Conservation (phyloP, 805 yeast genomes). For the Candida sphagnicola region DNA sequence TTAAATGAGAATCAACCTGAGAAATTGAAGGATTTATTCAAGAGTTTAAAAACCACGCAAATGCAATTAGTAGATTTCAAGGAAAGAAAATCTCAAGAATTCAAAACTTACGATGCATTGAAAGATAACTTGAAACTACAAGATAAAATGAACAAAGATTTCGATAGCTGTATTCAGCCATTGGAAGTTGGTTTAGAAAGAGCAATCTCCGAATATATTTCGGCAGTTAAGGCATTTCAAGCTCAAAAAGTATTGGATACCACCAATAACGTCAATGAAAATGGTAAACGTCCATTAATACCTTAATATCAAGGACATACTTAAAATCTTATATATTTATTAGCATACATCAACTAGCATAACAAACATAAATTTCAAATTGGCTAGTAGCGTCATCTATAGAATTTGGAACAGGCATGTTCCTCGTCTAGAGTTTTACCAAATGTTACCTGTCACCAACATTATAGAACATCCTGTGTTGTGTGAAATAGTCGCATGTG, state of each 20-base stretch:
- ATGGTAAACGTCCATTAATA: conserved; percentile 29
- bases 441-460: too few relatives aligned
- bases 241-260: conserved; percentile 1
- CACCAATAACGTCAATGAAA: conserved; percentile 20
- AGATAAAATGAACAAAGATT: conserved; percentile 31
- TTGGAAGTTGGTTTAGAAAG: conserved; percentile 27
- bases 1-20: conserved; percentile 28
- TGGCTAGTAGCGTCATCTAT: too few relatives aligned
- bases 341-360: neutral
- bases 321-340: neutral
- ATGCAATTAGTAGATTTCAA: conserved; percentile 24
- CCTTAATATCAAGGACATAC: conserved; percentile 1
- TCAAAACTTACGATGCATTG: conserved; percentile 22
- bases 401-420: too few relatives aligned
- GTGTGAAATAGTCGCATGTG: too few relatives aligned
- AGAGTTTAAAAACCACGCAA: conserved; percentile 33
- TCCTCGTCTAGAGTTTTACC: too few relatives aligned
- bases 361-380: neutral
- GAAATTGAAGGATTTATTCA: conserved; percentile 35
- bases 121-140: conserved; percentile 25
- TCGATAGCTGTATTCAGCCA: conserved; percentile 28
- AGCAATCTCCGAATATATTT: conserved; percentile 32
- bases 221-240: conserved; percentile 19
- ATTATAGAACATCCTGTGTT: too few relatives aligned
- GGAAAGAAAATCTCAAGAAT: conserved; percentile 14